Evolutionary conservation across 2,329 filamentous ascomycete genomes (phyloP).

Genomic region (Fusarium guadeloupense): DNA sequence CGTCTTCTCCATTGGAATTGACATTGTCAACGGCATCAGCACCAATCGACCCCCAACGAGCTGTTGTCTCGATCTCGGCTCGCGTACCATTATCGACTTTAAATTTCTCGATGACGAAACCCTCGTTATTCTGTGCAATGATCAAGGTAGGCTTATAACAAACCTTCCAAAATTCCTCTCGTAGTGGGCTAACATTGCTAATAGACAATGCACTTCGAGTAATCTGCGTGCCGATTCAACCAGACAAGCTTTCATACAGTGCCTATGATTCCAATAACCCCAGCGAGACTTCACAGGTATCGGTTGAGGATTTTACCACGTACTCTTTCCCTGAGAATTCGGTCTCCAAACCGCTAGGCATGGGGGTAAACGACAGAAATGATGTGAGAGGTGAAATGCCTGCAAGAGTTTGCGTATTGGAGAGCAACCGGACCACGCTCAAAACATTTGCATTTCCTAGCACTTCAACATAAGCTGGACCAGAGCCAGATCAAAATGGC

Average conservation of each 20-base stretch:
- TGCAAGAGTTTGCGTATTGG: constrained; percentile 61
- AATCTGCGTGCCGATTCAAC: constrained; percentile 50
- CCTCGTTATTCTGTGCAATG: constrained; percentile 67
- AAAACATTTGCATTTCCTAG: constrained; percentile 56
- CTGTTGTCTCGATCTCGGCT: constrained; percentile 54
- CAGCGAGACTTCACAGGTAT: constrained; percentile 2
- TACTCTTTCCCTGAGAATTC: constrained; percentile 44
- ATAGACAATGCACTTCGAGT: constrained; percentile 43
- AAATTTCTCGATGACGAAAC: constrained; percentile 73
- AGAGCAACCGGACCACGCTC: constrained; percentile 57
- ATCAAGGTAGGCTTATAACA: constrained; percentile 45
- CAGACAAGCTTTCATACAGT: constrained; percentile 49
- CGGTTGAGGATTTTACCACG: constrained; percentile 25
- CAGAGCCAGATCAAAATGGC: neutral
- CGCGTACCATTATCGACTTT: constrained; percentile 64
- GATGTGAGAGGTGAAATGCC: constrained; percentile 58
- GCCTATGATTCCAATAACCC: constrained; percentile 45
- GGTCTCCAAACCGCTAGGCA: constrained; percentile 53
- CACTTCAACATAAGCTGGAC: neutral
- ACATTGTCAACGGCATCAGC: constrained; percentile 68
- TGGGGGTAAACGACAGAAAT: constrained; percentile 61
- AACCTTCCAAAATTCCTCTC: neutral
- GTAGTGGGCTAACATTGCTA: neutral
- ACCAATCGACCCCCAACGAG: constrained; percentile 51
- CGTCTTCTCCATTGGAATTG: constrained; percentile 63